These are phyloP conservation scores for Pichia deserticola DNA, from an alignment of 805 yeast species.

Conservation along the genomic window DNA sequence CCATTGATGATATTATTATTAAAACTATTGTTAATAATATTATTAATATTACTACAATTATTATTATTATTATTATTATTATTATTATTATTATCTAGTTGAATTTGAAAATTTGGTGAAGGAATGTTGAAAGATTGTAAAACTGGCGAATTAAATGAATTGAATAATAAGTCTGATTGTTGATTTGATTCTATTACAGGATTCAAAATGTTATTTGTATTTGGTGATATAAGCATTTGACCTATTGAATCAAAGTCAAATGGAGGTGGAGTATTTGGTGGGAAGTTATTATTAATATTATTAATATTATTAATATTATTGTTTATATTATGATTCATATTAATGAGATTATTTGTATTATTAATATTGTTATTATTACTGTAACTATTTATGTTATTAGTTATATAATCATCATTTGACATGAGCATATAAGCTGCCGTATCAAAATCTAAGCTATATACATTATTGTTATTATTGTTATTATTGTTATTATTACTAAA, in stretches of 20 bases:
- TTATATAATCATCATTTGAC: conserved; percentile 9
- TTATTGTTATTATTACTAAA: not conserved
- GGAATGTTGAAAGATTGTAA: too few relatives aligned
- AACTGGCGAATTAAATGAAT: too few relatives aligned
- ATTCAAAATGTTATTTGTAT: not conserved
- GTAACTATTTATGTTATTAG: not conserved
- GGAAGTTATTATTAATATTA: not conserved
- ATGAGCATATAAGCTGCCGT: conserved; percentile 32
- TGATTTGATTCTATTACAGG: too few relatives aligned
- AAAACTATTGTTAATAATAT: too few relatives aligned
- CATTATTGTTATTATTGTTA: not conserved
- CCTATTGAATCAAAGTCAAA: conserved; percentile 9
- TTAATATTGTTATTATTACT: not conserved
- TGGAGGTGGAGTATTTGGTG: not conserved
- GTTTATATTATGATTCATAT: not conserved
- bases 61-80: too few relatives aligned
- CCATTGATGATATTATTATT: too few relatives aligned
- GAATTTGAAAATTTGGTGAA: not conserved
- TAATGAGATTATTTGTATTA: too few relatives aligned
- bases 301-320: not conserved
- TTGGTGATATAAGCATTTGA: conserved; percentile 7
- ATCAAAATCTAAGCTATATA: conserved; percentile 27
- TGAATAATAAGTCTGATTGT: not conserved
- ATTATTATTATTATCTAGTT: too few relatives aligned
- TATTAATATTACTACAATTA: too few relatives aligned